Evolutionary conservation across 306 rosid species (phyloP).

Genomic region (Vicia sativa): DNA sequence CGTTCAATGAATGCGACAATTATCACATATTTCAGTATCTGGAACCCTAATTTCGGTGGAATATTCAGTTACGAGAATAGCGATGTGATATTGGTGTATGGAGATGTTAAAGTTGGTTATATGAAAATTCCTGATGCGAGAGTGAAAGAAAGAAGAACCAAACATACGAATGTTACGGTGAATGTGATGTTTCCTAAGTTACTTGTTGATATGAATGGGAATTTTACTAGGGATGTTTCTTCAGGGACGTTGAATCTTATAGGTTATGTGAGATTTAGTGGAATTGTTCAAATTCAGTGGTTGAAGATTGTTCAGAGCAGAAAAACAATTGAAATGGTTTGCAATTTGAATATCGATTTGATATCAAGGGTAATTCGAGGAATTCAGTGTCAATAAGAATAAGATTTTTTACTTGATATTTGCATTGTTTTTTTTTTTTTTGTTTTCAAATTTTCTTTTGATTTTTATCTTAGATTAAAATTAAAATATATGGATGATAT

Average conservation of each 20-base stretch:
- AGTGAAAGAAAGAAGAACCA: slow-evolving; percentile 39
- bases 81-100: slow-evolving; percentile 39
- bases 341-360: slow-evolving; percentile 54
- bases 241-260: slow-evolving; percentile 55
- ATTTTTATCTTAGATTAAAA: too few relatives aligned
- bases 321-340: slow-evolving; percentile 44
- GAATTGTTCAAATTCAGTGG: slow-evolving; percentile 48
- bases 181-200: slow-evolving; percentile 37
- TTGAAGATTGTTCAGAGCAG: slow-evolving; percentile 47
- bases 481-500: too few relatives aligned
- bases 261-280: slow-evolving; percentile 44
- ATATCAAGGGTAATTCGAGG: slow-evolving; percentile 43
- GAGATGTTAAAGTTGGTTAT: slow-evolving; percentile 40
- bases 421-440: background rate
- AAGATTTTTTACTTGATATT: background rate
- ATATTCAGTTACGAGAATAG: slow-evolving; percentile 44
- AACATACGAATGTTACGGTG: slow-evolving; percentile 31
- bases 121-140: slow-evolving; percentile 10
- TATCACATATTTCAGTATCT: slow-evolving; percentile 36
- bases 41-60: slow-evolving; percentile 61
- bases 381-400: slow-evolving; percentile 39
- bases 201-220: slow-evolving; percentile 1
- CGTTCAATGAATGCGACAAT: slow-evolving; percentile 51
- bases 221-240: slow-evolving; percentile 37
- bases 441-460: background rate